Base-by-base conservation (phyloP, 805 yeast genomes). In the Candida insectorum region DNA sequence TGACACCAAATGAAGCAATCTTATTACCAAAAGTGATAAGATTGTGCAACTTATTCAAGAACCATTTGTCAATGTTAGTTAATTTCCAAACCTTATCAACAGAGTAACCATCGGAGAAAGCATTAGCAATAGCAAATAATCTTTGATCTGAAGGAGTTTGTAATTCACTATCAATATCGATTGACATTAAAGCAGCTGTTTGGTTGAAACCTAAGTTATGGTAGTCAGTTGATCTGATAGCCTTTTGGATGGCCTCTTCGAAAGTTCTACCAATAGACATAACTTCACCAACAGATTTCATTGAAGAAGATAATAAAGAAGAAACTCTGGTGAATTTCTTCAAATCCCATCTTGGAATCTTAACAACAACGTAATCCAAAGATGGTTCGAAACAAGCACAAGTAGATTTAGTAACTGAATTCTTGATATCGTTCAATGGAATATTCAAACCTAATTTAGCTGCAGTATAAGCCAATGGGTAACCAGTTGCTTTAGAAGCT, bases 221-320 rank as follows among this genome's bases (percentile, higher is more conserved):
- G 63, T 93, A 91, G 58, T 93, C 98, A 21, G 95, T 88, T 12
- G 95, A 85, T 68, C 98, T 81, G 46, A 91, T 80, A 27, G 97
- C 97, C 73, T 91, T 91, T 71, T 93, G 97, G 74, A 91, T 82
- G 22, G 96, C 84, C 69, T 91, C 98, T 70, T 91, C 98, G 58
- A 91, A 91, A 45, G 81, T 91, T 68, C 98, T 82, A 56, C 98
- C 98, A 56, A 91, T 93, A 28, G 96, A 94, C 98, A 91, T 91
- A 39, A 91, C 98, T 66, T 91, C 98, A 62, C 98, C 98, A 36
- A 91, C 98, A 39, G 97, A 89, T 65, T 91, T 91, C 98, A 91
- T 91, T 27, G 97, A 79, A 2, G 97, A 88, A 7, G 93, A 83
- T 49, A 91, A 76, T 58, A 80, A 73, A 33, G 85, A 81, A 14